Evolutionary conservation across 2,329 filamentous ascomycete species (phyloP).

Genomic region (Beauveria varroae): DNA sequence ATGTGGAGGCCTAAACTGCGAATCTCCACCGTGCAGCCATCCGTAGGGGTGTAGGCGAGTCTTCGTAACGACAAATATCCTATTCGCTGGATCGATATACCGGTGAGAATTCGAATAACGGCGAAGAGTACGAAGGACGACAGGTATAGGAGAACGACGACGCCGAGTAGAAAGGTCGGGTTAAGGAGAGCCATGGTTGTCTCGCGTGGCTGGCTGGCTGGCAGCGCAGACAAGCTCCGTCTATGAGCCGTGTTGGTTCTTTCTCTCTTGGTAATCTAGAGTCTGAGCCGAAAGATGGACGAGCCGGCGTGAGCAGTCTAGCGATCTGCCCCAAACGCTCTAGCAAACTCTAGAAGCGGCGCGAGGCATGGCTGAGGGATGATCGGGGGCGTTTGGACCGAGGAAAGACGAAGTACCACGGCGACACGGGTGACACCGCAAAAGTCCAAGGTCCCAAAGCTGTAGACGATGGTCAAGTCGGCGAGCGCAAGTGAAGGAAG

Average conservation of each 20-base stretch:
- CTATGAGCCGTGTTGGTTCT: not conserved
- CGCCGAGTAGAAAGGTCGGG: constrained; percentile 78
- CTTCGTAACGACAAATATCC: constrained; percentile 88
- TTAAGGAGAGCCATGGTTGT: constrained; percentile 54
- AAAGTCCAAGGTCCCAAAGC: not conserved
- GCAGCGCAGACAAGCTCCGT: not conserved
- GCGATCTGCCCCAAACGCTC: not conserved
- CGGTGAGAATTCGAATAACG: constrained; percentile 83
- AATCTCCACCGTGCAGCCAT: constrained; percentile 85
- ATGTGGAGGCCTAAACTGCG: constrained; percentile 80
- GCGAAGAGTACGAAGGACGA: constrained; percentile 91
- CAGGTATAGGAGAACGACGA: constrained; percentile 80
- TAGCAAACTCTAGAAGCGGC: constrained; percentile 1
- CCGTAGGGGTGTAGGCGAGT: constrained; percentile 79
- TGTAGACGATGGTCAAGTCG: not conserved
- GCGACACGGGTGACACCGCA: too few relatives aligned
- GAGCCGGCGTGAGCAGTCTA: not conserved
- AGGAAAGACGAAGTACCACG: not conserved
- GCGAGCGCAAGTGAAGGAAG: not conserved
- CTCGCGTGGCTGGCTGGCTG: not conserved
- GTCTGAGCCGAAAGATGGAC: not conserved
- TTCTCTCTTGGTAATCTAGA: too few relatives aligned
- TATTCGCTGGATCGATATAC: constrained; percentile 90
- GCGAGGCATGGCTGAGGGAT: constrained; percentile 1
- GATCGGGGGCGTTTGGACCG: not conserved